Conservation (phyloP, 345 rosid species). For the Litchi chinensis region DNA sequence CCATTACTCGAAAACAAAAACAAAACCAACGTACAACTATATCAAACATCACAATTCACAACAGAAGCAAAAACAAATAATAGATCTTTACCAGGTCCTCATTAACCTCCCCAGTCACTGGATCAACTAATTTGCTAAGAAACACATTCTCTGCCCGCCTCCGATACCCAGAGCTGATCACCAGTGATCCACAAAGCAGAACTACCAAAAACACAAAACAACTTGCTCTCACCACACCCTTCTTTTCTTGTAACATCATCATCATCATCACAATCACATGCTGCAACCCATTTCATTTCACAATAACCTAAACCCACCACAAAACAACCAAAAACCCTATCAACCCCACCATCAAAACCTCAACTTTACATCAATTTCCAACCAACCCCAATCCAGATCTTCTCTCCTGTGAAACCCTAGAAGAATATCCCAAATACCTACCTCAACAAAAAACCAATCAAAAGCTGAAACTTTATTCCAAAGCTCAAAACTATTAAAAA, state of each 20-base stretch:
- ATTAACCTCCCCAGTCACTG: conserved; percentile 51
- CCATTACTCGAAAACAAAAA: neutral
- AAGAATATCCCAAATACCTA: conserved; percentile 12
- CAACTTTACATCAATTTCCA: conserved; percentile 9
- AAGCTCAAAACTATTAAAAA: conserved; percentile 6
- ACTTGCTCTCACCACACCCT: conserved; percentile 31
- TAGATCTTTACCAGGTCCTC: conserved; percentile 47
- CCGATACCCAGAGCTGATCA: conserved; percentile 41
- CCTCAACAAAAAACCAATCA: conserved; percentile 6
- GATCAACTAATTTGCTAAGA: conserved; percentile 45
- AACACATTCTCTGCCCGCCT: conserved; percentile 44
- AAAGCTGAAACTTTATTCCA: conserved; percentile 19
- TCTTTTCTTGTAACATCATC: conserved; percentile 24
- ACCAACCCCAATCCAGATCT: conserved; percentile 7
- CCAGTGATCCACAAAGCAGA: conserved; percentile 43
- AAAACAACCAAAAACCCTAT: conserved; percentile 30
- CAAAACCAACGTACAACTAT: neutral
- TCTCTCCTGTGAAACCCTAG: neutral
- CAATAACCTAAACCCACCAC: conserved; percentile 29
- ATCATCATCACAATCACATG: conserved; percentile 21
- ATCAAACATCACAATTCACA: neutral
- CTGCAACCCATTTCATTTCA: conserved; percentile 42
- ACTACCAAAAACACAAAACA: conserved; percentile 34
- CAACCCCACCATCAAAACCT: conserved; percentile 14
- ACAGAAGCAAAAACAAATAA: conserved; percentile 3